Conservation (phyloP, 192 early-diverging fungal species). For the Backusella luteola region DNA sequence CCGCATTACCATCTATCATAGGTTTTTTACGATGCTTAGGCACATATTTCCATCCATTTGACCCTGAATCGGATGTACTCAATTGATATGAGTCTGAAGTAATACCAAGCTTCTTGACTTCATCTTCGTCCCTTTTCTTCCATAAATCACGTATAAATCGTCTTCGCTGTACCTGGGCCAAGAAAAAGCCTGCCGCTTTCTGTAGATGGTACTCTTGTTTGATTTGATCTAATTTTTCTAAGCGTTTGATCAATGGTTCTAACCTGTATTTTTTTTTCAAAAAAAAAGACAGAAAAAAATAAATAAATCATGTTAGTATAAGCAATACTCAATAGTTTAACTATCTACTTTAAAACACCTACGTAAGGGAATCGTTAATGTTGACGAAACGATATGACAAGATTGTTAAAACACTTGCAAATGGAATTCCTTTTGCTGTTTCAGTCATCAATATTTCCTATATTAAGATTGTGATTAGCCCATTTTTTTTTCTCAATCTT, state of each 20-base stretch:
- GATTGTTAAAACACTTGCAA: constrained; percentile 22
- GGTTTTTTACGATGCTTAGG: neutral
- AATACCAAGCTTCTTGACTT: constrained; percentile 19
- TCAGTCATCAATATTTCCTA: constrained; percentile 32
- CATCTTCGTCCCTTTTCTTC: constrained; percentile 34
- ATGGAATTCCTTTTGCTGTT: constrained; percentile 31
- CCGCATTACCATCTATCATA: neutral
- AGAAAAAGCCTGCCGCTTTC: constrained; percentile 32
- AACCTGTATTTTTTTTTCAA: neutral
- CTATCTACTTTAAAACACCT: neutral
- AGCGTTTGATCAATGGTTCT: constrained; percentile 27
- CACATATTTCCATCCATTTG: neutral
- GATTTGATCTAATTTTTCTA: constrained; percentile 30
- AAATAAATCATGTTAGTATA: neutral
- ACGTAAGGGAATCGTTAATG: constrained; percentile 24
- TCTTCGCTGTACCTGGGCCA: constrained; percentile 26
- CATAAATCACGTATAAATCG: constrained; percentile 29
- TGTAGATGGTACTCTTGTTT: constrained; percentile 27
- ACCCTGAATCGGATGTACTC: neutral
- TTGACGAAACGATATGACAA: constrained; percentile 31
- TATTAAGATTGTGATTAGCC: neutral
- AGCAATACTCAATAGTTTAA: neutral
- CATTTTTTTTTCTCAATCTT: neutral
- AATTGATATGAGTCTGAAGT: neutral
- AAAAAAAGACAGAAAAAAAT: too few relatives aligned